phyloP scores from a whole-genome alignment of 257 asterid genomes.

The Solanum bukasovii region DNA sequence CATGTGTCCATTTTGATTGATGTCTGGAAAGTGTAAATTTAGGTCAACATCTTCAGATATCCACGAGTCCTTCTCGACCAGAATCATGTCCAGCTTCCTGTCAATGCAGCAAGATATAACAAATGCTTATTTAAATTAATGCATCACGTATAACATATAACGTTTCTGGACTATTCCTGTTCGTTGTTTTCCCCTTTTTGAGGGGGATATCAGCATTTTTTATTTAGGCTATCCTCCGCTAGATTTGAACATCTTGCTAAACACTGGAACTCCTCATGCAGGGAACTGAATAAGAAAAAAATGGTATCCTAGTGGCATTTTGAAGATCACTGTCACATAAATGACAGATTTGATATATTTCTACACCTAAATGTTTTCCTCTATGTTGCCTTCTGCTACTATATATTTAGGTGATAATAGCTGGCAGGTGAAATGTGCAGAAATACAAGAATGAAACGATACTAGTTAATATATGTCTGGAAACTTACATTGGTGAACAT shows the following conservation, averaged over 20 bases:
- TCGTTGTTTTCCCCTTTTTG: background rate
- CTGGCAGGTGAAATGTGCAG: background rate
- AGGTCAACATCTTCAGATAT: conserved; percentile 40
- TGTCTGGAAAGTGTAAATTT: conserved; percentile 13
- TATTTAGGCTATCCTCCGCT: background rate
- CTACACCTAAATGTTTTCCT: background rate
- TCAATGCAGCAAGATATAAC: conserved; percentile 27
- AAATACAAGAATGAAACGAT: background rate
- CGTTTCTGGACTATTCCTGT: background rate
- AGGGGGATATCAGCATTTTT: background rate
- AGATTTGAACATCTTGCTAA: background rate
- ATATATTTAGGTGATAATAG: background rate
- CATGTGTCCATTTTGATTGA: conserved; percentile 42
- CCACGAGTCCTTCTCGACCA: conserved; percentile 85
- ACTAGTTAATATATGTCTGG: background rate
- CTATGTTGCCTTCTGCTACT: background rate
- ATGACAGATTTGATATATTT: background rate
- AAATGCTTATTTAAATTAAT: background rate
- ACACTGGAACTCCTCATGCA: background rate
- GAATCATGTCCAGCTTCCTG: conserved; percentile 51
- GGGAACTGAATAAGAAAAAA: background rate
- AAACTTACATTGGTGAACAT: background rate
- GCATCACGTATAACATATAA: background rate
- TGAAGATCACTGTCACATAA: background rate
- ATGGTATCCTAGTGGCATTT: background rate